Percentiles rank a stretch among this genome's conserved stretches.
Evolutionary conservation across 106 monocot species (phyloP).

Genomic region (Dendrobium catenatum): DNA sequence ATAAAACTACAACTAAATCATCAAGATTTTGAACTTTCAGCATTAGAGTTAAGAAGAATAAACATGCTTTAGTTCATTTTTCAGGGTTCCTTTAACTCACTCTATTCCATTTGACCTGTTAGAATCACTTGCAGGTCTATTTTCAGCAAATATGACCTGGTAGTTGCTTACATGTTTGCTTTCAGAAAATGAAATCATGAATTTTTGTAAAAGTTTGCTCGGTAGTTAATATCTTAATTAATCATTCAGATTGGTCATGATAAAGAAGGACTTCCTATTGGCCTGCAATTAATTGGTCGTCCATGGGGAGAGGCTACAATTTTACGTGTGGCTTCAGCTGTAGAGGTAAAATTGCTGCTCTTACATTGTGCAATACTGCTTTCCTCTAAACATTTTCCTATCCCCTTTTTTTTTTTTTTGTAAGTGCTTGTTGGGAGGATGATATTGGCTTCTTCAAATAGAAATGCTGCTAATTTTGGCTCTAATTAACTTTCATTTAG

Average conservation of each 20-base stretch:
- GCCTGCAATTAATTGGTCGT: slow-evolving; percentile 89
- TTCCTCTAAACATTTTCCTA: background rate
- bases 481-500: too few relatives aligned
- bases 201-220: background rate
- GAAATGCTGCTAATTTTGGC: too few relatives aligned
- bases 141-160: background rate
- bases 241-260: slow-evolving; percentile 85
- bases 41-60: too few relatives aligned
- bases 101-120: background rate
- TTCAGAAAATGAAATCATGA: background rate
- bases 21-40: too few relatives aligned
- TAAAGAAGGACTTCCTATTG: slow-evolving; percentile 90
- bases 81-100: background rate
- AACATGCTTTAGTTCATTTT: background rate
- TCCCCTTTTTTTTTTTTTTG: too few relatives aligned
- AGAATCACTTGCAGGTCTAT: background rate
- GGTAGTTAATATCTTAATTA: background rate
- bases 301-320: slow-evolving; percentile 95
- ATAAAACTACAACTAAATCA: too few relatives aligned
- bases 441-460: too few relatives aligned
- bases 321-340: slow-evolving; percentile 65
- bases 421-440: too few relatives aligned
- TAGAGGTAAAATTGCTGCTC: slow-evolving; percentile 48
- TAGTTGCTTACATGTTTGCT: background rate
- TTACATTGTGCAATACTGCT: background rate